A percentile compares a stretch with the other conserved stretches of the same genome.
Conservation (phyloP, 2,329 filamentous ascomycete species). For the Colletotrichum navitas region DNA sequence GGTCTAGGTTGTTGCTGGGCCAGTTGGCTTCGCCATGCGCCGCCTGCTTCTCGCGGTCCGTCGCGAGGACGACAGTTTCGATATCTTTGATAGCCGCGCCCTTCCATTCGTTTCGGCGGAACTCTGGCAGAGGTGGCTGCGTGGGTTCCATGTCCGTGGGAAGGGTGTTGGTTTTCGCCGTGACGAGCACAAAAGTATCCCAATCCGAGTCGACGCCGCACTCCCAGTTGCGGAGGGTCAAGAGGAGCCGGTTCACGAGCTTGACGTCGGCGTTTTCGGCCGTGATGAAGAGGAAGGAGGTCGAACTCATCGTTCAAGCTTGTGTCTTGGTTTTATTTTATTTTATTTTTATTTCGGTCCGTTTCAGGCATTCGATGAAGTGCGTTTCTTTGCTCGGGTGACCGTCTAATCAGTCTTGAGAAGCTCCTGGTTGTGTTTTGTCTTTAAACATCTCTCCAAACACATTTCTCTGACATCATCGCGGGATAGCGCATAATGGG, state of each 20-base stretch:
- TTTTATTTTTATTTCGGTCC: not conserved
- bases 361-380: not conserved
- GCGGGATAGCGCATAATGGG: not conserved
- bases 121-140: not conserved
- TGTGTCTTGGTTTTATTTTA: not conserved
- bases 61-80: too few relatives aligned
- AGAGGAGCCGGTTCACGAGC: slow-evolving; percentile 10
- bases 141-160: slow-evolving; percentile 2
- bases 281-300: slow-evolving; percentile 14
- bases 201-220: not conserved
- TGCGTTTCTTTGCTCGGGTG: not conserved
- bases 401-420: not conserved
- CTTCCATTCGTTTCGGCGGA: not conserved
- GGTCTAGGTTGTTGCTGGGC: not conserved
- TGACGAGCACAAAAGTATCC: slow-evolving; percentile 15
- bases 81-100: not conserved
- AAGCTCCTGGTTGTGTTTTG: not conserved
- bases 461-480: not conserved
- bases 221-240: slow-evolving; percentile 11
- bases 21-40: not conserved
- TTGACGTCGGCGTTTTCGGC: slow-evolving; percentile 4
- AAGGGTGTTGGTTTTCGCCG: not conserved
- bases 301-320: not conserved
- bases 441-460: not conserved
- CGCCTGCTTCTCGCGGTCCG: not conserved